Conservation (phyloP, 1,284 basidiomycete species). For the Cutaneotrichosporon spelunceum region DNA sequence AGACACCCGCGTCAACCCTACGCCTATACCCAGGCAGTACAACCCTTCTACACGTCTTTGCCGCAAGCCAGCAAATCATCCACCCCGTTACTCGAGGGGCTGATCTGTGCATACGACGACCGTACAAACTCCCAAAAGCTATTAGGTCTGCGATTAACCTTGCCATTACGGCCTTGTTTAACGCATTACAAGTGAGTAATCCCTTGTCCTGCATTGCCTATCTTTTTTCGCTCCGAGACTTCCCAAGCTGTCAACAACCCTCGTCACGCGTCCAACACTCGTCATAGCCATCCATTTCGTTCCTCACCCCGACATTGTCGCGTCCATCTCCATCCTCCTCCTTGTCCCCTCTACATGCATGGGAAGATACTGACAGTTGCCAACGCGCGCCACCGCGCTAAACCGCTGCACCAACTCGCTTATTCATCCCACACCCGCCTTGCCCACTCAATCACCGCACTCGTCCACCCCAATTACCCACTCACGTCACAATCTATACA, state of each 20-base stretch:
- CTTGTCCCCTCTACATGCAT: background rate
- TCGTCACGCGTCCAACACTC: background rate
- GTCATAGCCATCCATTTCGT: background rate
- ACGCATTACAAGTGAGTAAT: background rate
- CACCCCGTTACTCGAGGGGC: background rate
- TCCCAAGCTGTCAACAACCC: background rate
- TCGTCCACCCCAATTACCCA: background rate
- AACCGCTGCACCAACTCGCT: background rate
- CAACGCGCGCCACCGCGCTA: background rate
- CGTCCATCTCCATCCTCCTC: background rate
- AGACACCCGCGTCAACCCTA: background rate
- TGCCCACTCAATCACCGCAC: background rate
- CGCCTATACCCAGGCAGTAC: background rate
- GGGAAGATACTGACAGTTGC: background rate
- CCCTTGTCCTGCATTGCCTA: too few relatives aligned
- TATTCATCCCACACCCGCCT: constrained; percentile 1
- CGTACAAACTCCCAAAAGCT: background rate
- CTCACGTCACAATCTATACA: background rate
- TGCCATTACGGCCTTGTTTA: background rate
- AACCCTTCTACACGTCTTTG: background rate
- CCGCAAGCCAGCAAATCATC: background rate
- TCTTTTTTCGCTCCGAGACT: background rate
- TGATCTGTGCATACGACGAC: background rate
- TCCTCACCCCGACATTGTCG: background rate
- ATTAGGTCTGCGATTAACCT: background rate